Evolutionary conservation across 2,329 filamentous ascomycete genomes (phyloP).

Genomic region (Cercospora sp.): DNA sequence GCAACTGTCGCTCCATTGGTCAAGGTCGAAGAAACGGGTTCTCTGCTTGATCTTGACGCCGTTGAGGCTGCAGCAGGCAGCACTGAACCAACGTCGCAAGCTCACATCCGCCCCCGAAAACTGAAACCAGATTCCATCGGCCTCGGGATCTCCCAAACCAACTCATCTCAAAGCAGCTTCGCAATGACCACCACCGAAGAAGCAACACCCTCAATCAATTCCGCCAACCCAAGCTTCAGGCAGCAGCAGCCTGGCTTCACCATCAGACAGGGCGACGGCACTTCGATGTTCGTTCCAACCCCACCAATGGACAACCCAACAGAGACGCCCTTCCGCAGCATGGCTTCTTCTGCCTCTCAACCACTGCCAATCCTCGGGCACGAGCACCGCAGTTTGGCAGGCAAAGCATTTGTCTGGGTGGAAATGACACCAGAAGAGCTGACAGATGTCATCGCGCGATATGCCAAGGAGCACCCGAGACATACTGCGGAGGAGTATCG

Average conservation of each 20-base stretch:
- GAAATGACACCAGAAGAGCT: constrained; percentile 22
- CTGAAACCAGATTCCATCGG: constrained; percentile 5
- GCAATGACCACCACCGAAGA: background rate
- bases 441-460: constrained; percentile 16
- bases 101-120: background rate
- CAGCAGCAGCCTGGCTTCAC: constrained; percentile 7
- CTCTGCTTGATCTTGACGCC: background rate
- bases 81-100: background rate
- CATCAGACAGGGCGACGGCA: constrained; percentile 16
- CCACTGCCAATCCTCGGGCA: background rate
- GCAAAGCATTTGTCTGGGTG: constrained; percentile 27
- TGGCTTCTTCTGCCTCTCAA: background rate
- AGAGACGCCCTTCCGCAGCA: background rate
- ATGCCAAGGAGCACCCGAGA: constrained; percentile 15
- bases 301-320: background rate
- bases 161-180: background rate
- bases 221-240: background rate
- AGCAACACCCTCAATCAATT: background rate
- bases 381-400: constrained; percentile 27
- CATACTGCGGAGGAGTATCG: constrained; percentile 27
- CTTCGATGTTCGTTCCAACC: constrained; percentile 4
- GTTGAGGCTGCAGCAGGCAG: background rate
- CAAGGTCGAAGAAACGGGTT: constrained; percentile 11
- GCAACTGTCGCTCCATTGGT: background rate
- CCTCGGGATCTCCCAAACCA: background rate